Percentiles rank a stretch among this genome's conserved stretches.
Evolutionary conservation across 768 basidiomycete genomes (phyloP).

Genomic region (Russula sp.): DNA sequence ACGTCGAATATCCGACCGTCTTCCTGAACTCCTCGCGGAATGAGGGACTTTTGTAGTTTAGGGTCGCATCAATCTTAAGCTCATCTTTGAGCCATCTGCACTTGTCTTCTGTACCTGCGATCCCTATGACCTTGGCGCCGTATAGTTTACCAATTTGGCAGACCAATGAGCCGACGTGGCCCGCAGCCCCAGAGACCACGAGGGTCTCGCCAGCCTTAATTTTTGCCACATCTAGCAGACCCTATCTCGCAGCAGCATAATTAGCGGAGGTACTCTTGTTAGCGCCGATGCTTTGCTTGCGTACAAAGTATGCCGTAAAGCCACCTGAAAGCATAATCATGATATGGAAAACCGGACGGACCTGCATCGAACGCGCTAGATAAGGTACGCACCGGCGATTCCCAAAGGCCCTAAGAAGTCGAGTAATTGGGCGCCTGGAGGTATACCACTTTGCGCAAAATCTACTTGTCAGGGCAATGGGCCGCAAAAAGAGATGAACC

Average conservation of each 20-base stretch:
- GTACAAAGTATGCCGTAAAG: slow-evolving; percentile 86
- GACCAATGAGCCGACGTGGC: slow-evolving; percentile 75
- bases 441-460: slow-evolving; percentile 45
- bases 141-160: slow-evolving; percentile 83
- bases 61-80: slow-evolving; percentile 73
- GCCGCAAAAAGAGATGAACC: background rate
- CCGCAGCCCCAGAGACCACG: slow-evolving; percentile 93
- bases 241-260: slow-evolving; percentile 44
- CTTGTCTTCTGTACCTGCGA: slow-evolving; percentile 86
- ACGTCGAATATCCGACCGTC: slow-evolving; percentile 74
- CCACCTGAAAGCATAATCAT: slow-evolving; percentile 42
- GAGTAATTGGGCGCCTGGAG: slow-evolving; percentile 56
- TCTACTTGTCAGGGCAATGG: background rate
- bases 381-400: slow-evolving; percentile 51
- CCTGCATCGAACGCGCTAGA: background rate
- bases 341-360: background rate
- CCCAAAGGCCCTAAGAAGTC: slow-evolving; percentile 85
- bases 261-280: background rate
- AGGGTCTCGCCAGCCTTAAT: slow-evolving; percentile 83
- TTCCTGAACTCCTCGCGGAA: slow-evolving; percentile 73
- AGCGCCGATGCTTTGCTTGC: slow-evolving; percentile 29
- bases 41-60: slow-evolving; percentile 82
- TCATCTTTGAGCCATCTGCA: slow-evolving; percentile 80
- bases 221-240: slow-evolving; percentile 75
- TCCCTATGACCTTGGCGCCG: slow-evolving; percentile 81